These are phyloP conservation scores for Phytopythium helicoides DNA, from an alignment of 352 stramenopile genomes.

Conservation along the genomic window DNA sequence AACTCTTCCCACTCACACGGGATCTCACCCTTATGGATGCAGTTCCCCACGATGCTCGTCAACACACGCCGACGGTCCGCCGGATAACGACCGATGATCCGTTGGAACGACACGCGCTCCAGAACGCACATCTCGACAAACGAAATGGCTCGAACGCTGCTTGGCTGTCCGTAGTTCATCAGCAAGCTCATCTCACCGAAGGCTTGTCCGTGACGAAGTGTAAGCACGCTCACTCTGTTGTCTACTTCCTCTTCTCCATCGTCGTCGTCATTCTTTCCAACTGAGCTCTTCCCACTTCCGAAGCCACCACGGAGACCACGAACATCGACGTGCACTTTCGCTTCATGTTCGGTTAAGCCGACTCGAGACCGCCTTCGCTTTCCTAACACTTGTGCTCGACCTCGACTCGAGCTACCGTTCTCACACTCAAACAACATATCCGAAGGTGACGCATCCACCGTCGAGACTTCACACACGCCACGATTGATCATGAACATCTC, in stretches of 20 bases:
- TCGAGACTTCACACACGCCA: constrained; percentile 21
- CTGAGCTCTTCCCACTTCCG: too few species aligned
- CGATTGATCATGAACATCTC: constrained; percentile 50
- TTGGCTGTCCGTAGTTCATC: constrained; percentile 22
- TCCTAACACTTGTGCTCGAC: background rate
- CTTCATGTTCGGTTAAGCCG: too few species aligned
- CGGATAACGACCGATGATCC: background rate
- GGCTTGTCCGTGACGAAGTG: constrained; percentile 11
- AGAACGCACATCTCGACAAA: constrained; percentile 23
- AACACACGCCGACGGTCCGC: constrained; percentile 14
- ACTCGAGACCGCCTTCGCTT: too few species aligned
- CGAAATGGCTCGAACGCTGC: constrained; percentile 14
- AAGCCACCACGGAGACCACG: too few species aligned
- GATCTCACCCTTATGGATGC: constrained; percentile 12
- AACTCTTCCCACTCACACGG: constrained; percentile 10
- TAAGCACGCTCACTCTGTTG: too few species aligned
- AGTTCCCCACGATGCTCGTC: constrained; percentile 9
- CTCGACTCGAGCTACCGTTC: background rate
- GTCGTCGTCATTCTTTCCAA: too few species aligned
- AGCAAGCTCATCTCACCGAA: constrained; percentile 38
- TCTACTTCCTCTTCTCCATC: background rate
- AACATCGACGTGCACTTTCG: too few species aligned
- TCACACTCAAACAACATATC: background rate
- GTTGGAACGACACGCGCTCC: constrained; percentile 6
- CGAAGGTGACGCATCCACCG: background rate